Conservation (phyloP, 179 eudicot species). For the Carnegiea gigantea region DNA sequence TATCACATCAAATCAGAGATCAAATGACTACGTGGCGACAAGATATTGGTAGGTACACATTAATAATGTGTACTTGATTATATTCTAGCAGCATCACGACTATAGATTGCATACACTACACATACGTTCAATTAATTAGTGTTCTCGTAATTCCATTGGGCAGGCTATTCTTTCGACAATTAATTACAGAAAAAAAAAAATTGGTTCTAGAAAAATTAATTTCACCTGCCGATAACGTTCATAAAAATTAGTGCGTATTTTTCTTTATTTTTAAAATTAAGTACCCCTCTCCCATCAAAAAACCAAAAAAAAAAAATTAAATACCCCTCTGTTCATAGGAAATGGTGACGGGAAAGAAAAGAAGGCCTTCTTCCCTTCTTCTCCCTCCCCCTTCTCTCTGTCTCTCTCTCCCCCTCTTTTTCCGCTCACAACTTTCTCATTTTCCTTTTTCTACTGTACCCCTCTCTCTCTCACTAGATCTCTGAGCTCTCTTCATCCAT, state of each 20-base stretch:
- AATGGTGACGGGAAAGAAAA: conserved; percentile 15
- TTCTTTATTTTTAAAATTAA: conserved; percentile 1
- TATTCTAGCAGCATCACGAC: not conserved
- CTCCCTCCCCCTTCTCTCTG: not conserved
- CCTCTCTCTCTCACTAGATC: conserved; percentile 13
- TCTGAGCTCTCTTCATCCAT: not conserved
- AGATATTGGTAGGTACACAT: not conserved
- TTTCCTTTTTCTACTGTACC: conserved; percentile 9
- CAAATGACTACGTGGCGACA: not conserved
- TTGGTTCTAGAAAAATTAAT: not conserved
- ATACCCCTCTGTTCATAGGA: conserved; percentile 1
- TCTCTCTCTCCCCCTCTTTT: not conserved
- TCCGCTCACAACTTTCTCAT: conserved; percentile 27
- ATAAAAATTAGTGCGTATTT: not conserved
- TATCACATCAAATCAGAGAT: not conserved
- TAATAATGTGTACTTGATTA: not conserved
- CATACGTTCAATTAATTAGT: not conserved
- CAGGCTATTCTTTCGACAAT: not conserved
- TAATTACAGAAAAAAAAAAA: not conserved
- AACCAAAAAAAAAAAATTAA: not conserved
- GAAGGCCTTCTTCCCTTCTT: conserved; percentile 11
- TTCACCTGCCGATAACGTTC: not conserved
- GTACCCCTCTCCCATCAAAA: not conserved
- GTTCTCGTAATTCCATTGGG: conserved; percentile 7
- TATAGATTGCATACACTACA: not conserved